Base-by-base conservation (phyloP, 352 stramenopile species). In the Thalassiosira sp. region DNA sequence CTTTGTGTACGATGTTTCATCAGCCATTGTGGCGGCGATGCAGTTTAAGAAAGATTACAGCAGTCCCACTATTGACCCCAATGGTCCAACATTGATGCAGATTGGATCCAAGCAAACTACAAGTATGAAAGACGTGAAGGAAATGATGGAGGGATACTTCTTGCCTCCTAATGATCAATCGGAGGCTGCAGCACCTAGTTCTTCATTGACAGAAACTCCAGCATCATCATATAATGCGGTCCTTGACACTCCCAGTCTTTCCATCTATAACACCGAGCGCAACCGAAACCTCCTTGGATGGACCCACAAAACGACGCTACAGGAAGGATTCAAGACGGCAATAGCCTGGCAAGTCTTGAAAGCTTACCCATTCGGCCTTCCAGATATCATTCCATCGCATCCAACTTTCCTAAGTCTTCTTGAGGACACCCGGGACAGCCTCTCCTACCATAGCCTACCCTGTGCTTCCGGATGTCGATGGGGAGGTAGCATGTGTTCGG, bases 281-380 rank as follows among this genome's bases (percentile, higher is more conserved):
- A 68, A 72, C 56, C 68, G 53, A n/a, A 56, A 83, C 70, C 58
- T 79, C 16, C 49, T 83, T 15, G 75, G 75, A 31, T 84, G 76
- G 76, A 22, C 35, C 10, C 69, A 72, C 33, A 61, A 57, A 13
- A 77, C 76, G 20, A n/a, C 20, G 27, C 11, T 76, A 16, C 22
- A 84, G 1, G 69, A 84, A n/a, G 76, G 69, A 15, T 65, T 56
- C 5, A 76, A 76, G 46, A 62, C 64, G 5, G 70, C 76, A 58
- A 56, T 84, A 53, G 76, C 63, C 2, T 84, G 64, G 63, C 76
- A 84, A 48, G 31, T 72, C 25, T 48, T 77, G 51, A 79, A 80
- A 35, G 60, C 66, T 24, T 80, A 77, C 58, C 76, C 76, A 15
- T 83, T 65, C 58, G 68, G 72, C 28, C 43, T 81, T 8, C 64